phyloP scores from a whole-genome alignment of 306 rosid genomes.

The Begonia peltatifolia region DNA sequence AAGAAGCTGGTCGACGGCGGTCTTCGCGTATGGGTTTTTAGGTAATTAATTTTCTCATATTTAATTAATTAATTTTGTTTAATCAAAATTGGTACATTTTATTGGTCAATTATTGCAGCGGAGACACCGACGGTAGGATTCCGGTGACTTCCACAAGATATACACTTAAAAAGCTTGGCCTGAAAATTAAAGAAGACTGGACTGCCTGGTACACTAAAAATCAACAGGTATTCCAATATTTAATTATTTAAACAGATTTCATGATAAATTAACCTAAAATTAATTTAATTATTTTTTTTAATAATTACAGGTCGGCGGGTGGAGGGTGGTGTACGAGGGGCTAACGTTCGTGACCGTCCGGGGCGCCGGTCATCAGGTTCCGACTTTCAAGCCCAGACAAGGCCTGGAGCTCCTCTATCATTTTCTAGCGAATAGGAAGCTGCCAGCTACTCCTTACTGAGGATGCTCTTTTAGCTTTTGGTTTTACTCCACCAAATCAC shows the following conservation, averaged over 20 bases:
- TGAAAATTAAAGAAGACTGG: conserved; percentile 24
- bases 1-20: conserved; percentile 57
- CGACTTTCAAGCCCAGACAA: conserved; percentile 20
- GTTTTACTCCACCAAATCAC: too few species aligned
- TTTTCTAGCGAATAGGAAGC: conserved; percentile 14
- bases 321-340: conserved; percentile 31
- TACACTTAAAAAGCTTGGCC: conserved; percentile 28
- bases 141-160: conserved; percentile 37
- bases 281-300: background rate
- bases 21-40: conserved; percentile 66
- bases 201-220: conserved; percentile 30
- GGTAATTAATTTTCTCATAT: conserved; percentile 19
- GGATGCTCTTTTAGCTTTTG: too few species aligned
- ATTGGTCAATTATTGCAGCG: conserved; percentile 13
- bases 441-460: conserved; percentile 21
- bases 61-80: background rate
- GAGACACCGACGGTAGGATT: conserved; percentile 37
- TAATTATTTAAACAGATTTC: too few species aligned
- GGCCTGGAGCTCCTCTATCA: conserved; percentile 19
- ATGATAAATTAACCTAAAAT: background rate
- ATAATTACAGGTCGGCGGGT: conserved; percentile 31
- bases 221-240: conserved; percentile 15
- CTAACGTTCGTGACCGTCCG: conserved; percentile 29
- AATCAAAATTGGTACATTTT: too few species aligned
- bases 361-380: conserved; percentile 43